Conservation (phyloP, 768 basidiomycete genomes). For the Rhodosporidiobolus odoratus region DNA sequence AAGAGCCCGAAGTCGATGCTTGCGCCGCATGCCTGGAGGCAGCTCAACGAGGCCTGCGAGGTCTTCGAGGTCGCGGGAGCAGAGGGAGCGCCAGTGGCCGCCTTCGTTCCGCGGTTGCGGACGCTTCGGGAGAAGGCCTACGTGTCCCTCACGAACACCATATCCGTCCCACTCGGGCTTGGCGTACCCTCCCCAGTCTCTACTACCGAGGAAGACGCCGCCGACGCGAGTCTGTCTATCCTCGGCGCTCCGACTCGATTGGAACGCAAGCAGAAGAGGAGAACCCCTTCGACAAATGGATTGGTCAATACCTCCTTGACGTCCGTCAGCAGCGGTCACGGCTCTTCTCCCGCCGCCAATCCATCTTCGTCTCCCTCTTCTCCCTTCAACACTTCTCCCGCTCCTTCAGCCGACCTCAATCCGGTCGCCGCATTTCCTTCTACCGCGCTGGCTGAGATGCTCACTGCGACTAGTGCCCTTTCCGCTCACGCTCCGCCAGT, state of each 20-base stretch:
- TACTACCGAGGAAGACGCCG: no score
- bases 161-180: constrained; percentile 15
- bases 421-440: background rate
- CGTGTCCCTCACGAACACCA: constrained; percentile 8
- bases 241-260: constrained; percentile 19
- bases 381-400: background rate
- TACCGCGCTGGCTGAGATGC: background rate
- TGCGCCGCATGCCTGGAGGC: constrained; percentile 27
- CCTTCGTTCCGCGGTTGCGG: constrained; percentile 25
- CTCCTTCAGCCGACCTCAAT: background rate
- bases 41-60: constrained; percentile 23
- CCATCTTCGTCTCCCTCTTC: background rate
- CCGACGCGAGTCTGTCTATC: constrained; percentile 6
- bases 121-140: constrained; percentile 24
- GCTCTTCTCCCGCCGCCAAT: background rate
- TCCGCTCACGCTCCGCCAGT: background rate
- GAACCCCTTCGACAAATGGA: background rate
- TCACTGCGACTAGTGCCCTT: background rate
- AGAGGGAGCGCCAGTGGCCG: constrained; percentile 23
- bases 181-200: no score
- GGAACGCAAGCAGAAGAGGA: constrained; percentile 6
- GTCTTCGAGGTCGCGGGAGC: constrained; percentile 14
- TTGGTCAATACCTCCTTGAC: no score
- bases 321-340: background rate
- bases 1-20: constrained; percentile 18